Evolutionary conservation across 352 stramenopile genomes (phyloP), one percentile per base, ranked within the genome.

Genomic region (Globisporangium barbulae): DNA sequence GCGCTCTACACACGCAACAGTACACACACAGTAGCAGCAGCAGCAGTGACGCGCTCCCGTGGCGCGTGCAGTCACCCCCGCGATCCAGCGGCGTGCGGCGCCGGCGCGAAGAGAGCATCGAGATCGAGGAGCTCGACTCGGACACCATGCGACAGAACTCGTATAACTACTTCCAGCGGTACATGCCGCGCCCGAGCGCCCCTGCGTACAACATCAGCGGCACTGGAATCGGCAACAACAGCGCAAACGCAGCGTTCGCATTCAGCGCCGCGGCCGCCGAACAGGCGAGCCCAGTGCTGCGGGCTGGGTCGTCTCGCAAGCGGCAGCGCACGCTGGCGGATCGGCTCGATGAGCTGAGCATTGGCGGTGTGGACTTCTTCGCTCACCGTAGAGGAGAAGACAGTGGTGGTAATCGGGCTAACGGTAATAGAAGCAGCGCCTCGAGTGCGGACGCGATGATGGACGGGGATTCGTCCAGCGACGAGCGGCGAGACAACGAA

Each of bases 71-170:
- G 21, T 52, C 42, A 4, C 28, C 28, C 21, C 21, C 37, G 33
- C 35, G 35, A 47, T 42, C 15, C 10, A 61, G 64, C 28, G 78
- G 82, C 15, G 69, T 89, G 54, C 79, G 81, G 21, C 78, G 82
- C 0, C 77, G 77, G 45, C 77, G 85, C 17, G 81, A 81, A 12
- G 72, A 49, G 6, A 54, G 60, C 39, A 44, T 88, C 47, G 79
- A 89, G 62, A 83, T 91, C 53, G 78, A 89, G 65, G 76, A 88
- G 48, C 64, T 91, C 58, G 82, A 89, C 59, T 86, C 82, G 41
- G 67, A 79, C 42, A 82, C 83, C 1, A 89, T 91, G 80, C 78
- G 80, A 5, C 82, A 89, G 60, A 85, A 66, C 59, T 75, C 79
- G 48, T 88, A 89, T 70, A 89, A 88, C 60, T 89, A 84, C 71